Percentiles rank a stretch among this genome's conserved stretches.
Conservation (phyloP, 163 green algal species). For the Volvox carteri region DNA sequence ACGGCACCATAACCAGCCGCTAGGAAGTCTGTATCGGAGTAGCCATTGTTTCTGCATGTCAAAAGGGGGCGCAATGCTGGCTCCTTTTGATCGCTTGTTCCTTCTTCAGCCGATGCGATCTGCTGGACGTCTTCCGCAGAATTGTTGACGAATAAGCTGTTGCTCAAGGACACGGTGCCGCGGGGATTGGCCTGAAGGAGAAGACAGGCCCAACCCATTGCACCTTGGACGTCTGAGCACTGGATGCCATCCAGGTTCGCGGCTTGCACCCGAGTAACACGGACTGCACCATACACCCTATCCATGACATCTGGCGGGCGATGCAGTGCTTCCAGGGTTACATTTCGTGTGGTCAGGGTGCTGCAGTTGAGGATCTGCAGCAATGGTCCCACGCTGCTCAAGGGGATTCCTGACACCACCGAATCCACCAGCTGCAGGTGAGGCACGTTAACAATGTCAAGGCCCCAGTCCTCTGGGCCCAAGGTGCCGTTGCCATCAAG, state of each 20-base stretch:
- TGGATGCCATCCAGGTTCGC: background rate
- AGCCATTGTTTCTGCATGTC: background rate
- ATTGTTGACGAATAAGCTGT: conserved; percentile 10
- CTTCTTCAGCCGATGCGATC: background rate
- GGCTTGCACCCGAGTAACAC: background rate
- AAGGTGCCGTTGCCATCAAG: no score
- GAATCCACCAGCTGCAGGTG: conserved; percentile 26
- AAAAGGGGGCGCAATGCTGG: background rate
- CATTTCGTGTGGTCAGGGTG: background rate
- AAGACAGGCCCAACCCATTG: conserved; percentile 21
- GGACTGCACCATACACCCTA: background rate
- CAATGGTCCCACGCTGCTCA: background rate
- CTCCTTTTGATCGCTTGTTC: background rate
- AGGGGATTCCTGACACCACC: background rate
- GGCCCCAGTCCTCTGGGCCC: background rate
- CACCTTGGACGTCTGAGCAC: background rate
- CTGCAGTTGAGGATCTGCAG: conserved; percentile 39
- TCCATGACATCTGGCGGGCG: background rate
- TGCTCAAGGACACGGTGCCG: background rate
- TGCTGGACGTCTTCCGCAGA: background rate
- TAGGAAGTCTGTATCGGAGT: no score
- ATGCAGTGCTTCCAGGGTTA: background rate
- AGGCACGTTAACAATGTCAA: background rate
- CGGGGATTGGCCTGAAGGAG: background rate
- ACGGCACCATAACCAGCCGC: background rate